phyloP scores from a whole-genome alignment of 306 rosid species.

The Cicer cuneatum region DNA sequence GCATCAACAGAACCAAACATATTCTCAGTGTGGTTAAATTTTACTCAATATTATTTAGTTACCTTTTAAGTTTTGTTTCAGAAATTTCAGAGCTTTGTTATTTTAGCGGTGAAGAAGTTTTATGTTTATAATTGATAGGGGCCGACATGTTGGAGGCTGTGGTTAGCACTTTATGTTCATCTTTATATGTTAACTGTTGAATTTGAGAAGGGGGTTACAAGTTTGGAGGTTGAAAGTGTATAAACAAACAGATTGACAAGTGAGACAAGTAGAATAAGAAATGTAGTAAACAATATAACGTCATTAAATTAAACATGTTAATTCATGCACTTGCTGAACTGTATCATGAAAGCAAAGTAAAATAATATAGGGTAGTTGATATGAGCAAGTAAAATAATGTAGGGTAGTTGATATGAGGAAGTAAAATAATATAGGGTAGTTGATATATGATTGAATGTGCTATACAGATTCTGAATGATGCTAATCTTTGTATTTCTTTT shows the following conservation, averaged over 20 bases:
- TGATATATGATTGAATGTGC: conserved; percentile 9
- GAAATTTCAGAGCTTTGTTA: neutral
- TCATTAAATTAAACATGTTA: neutral
- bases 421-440: neutral
- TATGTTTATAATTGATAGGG: conserved; percentile 1
- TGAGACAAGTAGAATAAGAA: conserved; percentile 5
- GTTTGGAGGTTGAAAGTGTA: conserved; percentile 19
- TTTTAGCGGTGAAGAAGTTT: neutral
- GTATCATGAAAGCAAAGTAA: neutral
- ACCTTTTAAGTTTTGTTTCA: conserved; percentile 10
- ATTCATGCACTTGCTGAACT: neutral
- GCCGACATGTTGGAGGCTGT: conserved; percentile 21
- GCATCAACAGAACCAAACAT: neutral
- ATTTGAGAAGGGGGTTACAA: conserved; percentile 1
- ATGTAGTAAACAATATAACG: neutral
- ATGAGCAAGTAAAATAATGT: neutral
- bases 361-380: conserved; percentile 8
- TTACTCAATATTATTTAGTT: neutral
- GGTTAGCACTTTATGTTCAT: conserved; percentile 23
- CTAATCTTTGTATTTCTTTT: neutral
- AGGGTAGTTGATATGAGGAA: conserved; percentile 1
- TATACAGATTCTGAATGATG: neutral
- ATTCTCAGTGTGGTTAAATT: neutral
- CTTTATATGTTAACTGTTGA: conserved; percentile 8
- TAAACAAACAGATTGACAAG: conserved; percentile 21